Evolutionary conservation across 2,329 filamentous ascomycete species (phyloP).

Genomic region (Zymoseptoria brevis): DNA sequence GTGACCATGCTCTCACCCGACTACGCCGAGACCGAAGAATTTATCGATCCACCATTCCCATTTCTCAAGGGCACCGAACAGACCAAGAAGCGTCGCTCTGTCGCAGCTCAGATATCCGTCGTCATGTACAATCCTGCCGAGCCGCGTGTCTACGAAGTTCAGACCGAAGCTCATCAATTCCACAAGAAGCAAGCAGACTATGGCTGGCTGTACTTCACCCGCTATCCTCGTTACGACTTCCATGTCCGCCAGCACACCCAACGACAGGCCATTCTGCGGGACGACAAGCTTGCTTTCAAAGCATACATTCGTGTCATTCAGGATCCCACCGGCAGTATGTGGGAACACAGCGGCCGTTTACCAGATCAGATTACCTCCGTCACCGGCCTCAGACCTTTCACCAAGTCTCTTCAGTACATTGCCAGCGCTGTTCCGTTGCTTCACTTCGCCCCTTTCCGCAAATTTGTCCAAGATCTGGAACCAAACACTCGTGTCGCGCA

Average conservation of each 20-base stretch:
- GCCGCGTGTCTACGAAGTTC: constrained; percentile 50
- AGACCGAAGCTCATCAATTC: constrained; percentile 53
- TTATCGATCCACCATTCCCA: constrained; percentile 24
- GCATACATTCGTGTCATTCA: constrained; percentile 54
- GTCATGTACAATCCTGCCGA: constrained; percentile 57
- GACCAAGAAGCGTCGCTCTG: constrained; percentile 35
- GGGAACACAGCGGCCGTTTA: constrained; percentile 42
- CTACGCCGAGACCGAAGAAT: constrained; percentile 19
- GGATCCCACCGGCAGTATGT: constrained; percentile 53
- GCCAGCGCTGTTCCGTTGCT: constrained; percentile 52
- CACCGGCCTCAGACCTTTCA: constrained; percentile 48
- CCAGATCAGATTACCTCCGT: constrained; percentile 39
- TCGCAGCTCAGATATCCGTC: constrained; percentile 54
- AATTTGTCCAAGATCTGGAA: constrained; percentile 43
- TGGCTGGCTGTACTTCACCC: constrained; percentile 54
- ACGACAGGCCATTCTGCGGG: constrained; percentile 50
- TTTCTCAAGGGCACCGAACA: constrained; percentile 16
- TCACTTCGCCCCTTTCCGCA: constrained; percentile 51
- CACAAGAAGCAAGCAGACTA: constrained; percentile 51
- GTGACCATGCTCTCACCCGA: constrained; percentile 37
- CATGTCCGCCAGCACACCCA: constrained; percentile 49
- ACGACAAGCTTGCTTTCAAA: constrained; percentile 55
- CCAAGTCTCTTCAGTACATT: constrained; percentile 27
- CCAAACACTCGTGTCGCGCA: constrained; percentile 1
- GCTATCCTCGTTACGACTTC: constrained; percentile 51